Evolutionary conservation across 345 rosid genomes (phyloP), one percentile per base, ranked within the genome.

Genomic region (Arabidopsis arenosa): DNA sequence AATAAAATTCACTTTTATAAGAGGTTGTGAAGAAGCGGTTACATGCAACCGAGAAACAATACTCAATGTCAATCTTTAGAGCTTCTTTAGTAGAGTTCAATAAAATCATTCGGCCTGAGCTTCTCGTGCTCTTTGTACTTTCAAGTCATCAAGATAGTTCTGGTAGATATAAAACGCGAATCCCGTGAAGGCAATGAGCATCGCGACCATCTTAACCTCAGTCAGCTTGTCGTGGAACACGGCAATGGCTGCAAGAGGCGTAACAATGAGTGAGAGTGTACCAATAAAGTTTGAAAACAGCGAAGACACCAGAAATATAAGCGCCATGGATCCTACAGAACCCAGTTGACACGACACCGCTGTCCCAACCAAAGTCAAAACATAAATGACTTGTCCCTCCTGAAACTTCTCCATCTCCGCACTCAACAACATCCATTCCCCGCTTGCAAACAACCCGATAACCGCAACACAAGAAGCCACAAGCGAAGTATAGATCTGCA

Each of bases 401-500:
- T 65, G 11, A 47, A 79, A 82, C 57, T 68, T 77, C 39, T 78
- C 68, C 81, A 77, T 80, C 9, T 86, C 87, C 9, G 9, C 63
- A 17, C 62, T 56, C 70, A 84, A 48, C 3, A 30, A 6, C 35
- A 23, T 74, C 65, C 78, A 67, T 59, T 86, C 86, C n/a, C 85
- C 80, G 8, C 88, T 83, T 2, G 68, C 78, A 21, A 86, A 77
- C 36, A 83, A 39, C 30, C 86, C 82, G 4, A 57, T 26, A 4
- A 73, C 12, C 45, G 81, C 53, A 10, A 77, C 55, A 49, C 45
- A 75, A 33, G 84, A 60, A 0, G 86, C 82, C 2, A 75, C 85
- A 0, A 83, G 47, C 7, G 88, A 86, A 0, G 83, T 81, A 75
- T 83, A 83, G 39, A 35, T 80, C 35, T 86, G 86, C 88, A 85